Base-by-base conservation (phyloP, 1,284 basidiomycete species). In the Hemileia vastatrix region DNA sequence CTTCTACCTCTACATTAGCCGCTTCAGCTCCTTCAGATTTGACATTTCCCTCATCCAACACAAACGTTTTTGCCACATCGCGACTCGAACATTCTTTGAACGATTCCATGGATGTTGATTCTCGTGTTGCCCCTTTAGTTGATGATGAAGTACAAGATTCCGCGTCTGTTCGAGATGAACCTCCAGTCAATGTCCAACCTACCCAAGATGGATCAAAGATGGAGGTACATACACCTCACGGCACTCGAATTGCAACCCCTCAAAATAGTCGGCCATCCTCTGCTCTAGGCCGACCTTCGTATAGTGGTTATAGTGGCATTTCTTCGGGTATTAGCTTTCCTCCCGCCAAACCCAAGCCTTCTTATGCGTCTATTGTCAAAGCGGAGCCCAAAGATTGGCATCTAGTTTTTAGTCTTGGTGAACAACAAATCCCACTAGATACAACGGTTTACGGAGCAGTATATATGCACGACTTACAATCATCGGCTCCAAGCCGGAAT, bases 371-470 rank as follows among this genome's bases (percentile, higher is more conserved):
- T 1, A 93, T 92, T 3, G 80, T 96, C 66, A 96, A 94, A 78
- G 80, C 90, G 1, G 88, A 90, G 72, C 90, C 92, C 0, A 83
- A 82, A 21, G 93, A 98, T 72, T 99, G 92, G 90, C 93, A 98
- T 75, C 82, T 98, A 52, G 88, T 93, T 75, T 98, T 99, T 76
- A 86, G 83, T 18, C 86, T 97, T 82, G 89, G 90, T 69, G 90
- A 88, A 63, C 84, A 89, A 64, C 78, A 83, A 13, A 78, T 98
- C 23, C 85, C 86, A 0, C 78, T 94, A 65, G 87, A 92, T 73
- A 82, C 94, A 65, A 98, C 95, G 0, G 86, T 99, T 63, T 98
- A 95, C 72, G 93, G 93, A 2, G 93, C 91, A 0, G 86, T 97
- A 47, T 91, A 97, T 75, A 86, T 88, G 66, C 85, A 88, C 71